Percentiles rank a stretch among this genome's conserved stretches.
phyloP scores from a whole-genome alignment of 306 rosid genomes.

The Elaeagnus macrophylla region DNA sequence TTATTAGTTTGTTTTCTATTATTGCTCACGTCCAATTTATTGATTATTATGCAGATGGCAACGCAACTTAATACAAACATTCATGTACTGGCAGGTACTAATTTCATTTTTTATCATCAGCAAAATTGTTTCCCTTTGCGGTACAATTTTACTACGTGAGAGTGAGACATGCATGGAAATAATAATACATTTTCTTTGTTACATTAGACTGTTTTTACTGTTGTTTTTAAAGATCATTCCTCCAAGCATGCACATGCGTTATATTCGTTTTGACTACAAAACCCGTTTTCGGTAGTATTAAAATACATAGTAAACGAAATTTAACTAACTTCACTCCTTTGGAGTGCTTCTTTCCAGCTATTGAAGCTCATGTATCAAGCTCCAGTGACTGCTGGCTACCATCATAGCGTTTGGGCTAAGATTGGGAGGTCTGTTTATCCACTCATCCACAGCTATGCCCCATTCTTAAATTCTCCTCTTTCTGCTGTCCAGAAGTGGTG shows the following conservation, averaged over 20 bases:
- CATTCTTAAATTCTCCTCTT: conserved; percentile 60
- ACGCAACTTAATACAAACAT: conserved; percentile 75
- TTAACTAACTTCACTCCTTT: conserved; percentile 1
- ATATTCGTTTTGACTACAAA: no score
- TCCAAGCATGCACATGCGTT: no score
- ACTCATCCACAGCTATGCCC: conserved; percentile 46
- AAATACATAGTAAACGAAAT: not conserved
- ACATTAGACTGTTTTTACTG: no score
- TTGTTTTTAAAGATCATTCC: no score
- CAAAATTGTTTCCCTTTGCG: conserved; percentile 1
- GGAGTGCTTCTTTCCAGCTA: conserved; percentile 35
- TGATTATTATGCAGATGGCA: conserved; percentile 58
- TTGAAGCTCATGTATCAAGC: conserved; percentile 91
- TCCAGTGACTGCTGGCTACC: conserved; percentile 75
- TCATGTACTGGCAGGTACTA: conserved; percentile 95
- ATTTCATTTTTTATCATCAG: conserved; percentile 9
- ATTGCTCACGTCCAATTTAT: conserved; percentile 9
- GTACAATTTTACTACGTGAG: not conserved
- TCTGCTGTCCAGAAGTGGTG: conserved; percentile 84
- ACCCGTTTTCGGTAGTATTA: not conserved
- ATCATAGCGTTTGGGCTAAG: conserved; percentile 76
- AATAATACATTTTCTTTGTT: no score
- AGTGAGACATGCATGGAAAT: no score
- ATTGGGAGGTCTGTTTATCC: conserved; percentile 58
- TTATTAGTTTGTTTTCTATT: conserved; percentile 6